Base-by-base conservation (phyloP, 331 rosid species). In the Dryas integrifolia region DNA sequence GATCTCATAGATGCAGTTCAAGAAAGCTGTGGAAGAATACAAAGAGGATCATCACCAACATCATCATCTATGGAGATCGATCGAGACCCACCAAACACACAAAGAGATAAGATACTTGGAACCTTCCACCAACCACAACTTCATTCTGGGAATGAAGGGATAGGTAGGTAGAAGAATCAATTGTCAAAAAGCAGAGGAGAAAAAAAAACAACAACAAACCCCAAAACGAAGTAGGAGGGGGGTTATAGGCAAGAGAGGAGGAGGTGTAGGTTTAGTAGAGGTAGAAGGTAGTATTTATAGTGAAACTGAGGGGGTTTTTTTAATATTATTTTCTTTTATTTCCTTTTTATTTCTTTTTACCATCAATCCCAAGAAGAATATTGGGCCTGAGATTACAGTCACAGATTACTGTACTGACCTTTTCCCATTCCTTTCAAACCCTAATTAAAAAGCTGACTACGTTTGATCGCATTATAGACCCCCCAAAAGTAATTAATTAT, bases 1-100 rank as follows among this genome's bases (percentile, higher is more conserved):
- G 59, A 68, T 79, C 92, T 78, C 80, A 46, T 67, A 45, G 86
- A 86, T 89, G 99, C 99, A 88, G 99, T 95, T 95, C 99, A 95
- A 95, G 99, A 95, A 95, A 95, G 99, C 99, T 95, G 99, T 95
- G 99, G 99, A 95, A 95, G 86, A 92, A 92, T 88, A 89, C 92
- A 85, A 85, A 86, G 85, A 95, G 96, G 82, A 75, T 79, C 97
- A 94, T 79, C 35, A 45, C 44, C 74, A 21, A 21, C 24, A 45
- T 15, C 14, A 58, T 71, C 67, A 53, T 53, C 68, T 60, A 64
- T 44, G 48, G 48, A 30, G 35, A 30, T 30, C 35, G 35, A 30
- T 30, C 35, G 35, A 30, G 35, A 30, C 35, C 35, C 35, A 30
- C 35, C 35, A 30, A 30, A 30, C 35, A 30, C 35, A 18, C 26